Evolutionary conservation across 495 filamentous ascomycete species (phyloP).

Genomic region (Amorphotheca resinae): DNA sequence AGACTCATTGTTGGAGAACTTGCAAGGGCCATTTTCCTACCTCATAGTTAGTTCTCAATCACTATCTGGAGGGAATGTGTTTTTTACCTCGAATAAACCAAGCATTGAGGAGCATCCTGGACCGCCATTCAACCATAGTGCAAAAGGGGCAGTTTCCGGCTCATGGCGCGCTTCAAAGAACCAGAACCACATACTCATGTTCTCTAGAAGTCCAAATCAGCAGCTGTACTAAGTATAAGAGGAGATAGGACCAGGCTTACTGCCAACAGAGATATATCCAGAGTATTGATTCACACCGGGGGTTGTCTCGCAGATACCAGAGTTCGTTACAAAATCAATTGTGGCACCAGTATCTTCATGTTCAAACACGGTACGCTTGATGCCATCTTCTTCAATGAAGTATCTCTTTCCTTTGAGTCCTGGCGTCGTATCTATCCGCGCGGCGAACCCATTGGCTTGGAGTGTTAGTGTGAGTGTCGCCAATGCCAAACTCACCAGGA

Average conservation of each 20-base stretch:
- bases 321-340: constrained; percentile 42
- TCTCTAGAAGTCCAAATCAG: constrained; percentile 18
- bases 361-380: constrained; percentile 37
- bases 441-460: neutral
- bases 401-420: constrained; percentile 29
- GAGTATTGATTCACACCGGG: constrained; percentile 43
- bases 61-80: constrained; percentile 10
- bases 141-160: constrained; percentile 36
- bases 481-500: constrained; percentile 1
- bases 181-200: constrained; percentile 47
- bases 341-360: constrained; percentile 38
- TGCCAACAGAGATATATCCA: constrained; percentile 40
- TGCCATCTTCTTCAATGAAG: constrained; percentile 30
- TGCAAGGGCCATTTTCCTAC: constrained; percentile 50
- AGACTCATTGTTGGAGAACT: constrained; percentile 37
- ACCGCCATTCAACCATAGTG: constrained; percentile 46
- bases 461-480: constrained; percentile 4
- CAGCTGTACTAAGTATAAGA: no score
- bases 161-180: constrained; percentile 40
- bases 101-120: constrained; percentile 49
- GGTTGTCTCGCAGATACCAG: constrained; percentile 43
- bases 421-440: neutral
- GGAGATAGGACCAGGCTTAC: constrained; percentile 1
- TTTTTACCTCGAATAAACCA: constrained; percentile 39
- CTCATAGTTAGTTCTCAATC: neutral